phyloP scores from a whole-genome alignment of 208 protist species.

The Tritrichomonas musculus region DNA sequence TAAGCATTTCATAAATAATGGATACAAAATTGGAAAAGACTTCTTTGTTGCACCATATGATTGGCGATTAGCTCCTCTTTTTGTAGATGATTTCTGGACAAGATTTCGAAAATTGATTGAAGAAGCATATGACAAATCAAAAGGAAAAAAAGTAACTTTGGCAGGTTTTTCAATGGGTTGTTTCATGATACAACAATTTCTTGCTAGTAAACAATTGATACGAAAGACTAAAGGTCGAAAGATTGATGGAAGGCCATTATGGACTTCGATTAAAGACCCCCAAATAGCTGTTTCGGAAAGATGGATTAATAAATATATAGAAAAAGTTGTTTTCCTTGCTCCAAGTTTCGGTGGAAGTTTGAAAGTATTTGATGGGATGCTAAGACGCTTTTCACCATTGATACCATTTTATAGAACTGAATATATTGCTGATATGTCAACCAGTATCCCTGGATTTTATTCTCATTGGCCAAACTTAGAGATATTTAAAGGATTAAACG shows the following conservation, averaged over 20 bases:
- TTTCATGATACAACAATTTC: background rate
- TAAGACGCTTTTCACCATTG: background rate
- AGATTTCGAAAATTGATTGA: background rate
- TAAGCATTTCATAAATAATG: background rate
- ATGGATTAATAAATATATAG: background rate
- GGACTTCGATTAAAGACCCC: too few species aligned
- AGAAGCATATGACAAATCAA: background rate
- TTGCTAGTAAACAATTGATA: background rate
- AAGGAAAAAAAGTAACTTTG: background rate
- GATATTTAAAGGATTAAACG: background rate
- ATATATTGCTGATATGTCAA: background rate
- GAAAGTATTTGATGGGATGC: background rate
- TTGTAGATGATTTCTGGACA: background rate
- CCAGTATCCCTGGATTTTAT: background rate
- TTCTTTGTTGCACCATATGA: too few species aligned
- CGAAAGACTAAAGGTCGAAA: too few species aligned
- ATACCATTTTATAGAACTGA: background rate
- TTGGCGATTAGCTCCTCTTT: background rate
- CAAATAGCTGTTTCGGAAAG: background rate
- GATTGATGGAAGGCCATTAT: too few species aligned
- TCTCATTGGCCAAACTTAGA: background rate
- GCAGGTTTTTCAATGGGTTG: background rate
- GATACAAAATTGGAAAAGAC: background rate
- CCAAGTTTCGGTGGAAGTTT: background rate
- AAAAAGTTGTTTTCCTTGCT: background rate